A percentile compares a stretch with the other conserved stretches of the same genome.
These are phyloP conservation scores for Udeniomyces megalosporus DNA, from an alignment of 768 basidiomycete species.

Conservation along the genomic window DNA sequence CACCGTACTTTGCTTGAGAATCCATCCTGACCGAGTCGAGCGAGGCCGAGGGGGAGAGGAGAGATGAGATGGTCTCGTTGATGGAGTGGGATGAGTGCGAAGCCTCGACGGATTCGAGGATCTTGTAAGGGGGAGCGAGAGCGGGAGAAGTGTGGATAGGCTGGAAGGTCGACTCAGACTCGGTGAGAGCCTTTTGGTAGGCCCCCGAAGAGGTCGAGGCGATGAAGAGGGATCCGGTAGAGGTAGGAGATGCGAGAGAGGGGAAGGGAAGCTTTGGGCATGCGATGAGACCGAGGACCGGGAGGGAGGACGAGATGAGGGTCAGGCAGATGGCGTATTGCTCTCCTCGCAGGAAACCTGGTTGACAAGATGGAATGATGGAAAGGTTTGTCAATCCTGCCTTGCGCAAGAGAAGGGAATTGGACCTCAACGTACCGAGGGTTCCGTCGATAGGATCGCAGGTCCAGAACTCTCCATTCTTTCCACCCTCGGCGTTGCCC, in stretches of 20 bases:
- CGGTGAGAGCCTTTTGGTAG: conserved; percentile 3
- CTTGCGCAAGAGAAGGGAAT: neutral
- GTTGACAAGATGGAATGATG: neutral
- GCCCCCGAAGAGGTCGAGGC: conserved; percentile 4
- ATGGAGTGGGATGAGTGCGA: conserved; percentile 81
- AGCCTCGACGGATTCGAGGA: conserved; percentile 85
- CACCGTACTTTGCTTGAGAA: conserved; percentile 87
- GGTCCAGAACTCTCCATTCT: conserved; percentile 37
- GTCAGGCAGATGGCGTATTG: conserved; percentile 88
- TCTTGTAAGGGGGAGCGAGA: conserved; percentile 32
- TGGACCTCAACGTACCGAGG: conserved; percentile 7
- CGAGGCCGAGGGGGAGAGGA: conserved; percentile 34
- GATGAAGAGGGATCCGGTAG: conserved; percentile 15
- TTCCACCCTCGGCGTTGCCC: conserved; percentile 58
- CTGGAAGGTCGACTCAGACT: conserved; percentile 9
- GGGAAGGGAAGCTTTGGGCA: conserved; percentile 66
- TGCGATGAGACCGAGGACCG: conserved; percentile 71
- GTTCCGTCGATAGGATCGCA: conserved; percentile 86
- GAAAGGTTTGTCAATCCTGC: neutral
- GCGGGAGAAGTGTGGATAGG: conserved; percentile 41
- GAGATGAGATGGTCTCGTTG: conserved; percentile 51
- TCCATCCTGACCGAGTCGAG: conserved; percentile 72
- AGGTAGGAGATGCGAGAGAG: conserved; percentile 19
- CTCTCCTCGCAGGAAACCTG: conserved; percentile 72
- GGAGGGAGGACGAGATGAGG: conserved; percentile 57